Conservation (phyloP, 1,284 basidiomycete genomes). For the Xerocomus cyaneibrunnescens region DNA sequence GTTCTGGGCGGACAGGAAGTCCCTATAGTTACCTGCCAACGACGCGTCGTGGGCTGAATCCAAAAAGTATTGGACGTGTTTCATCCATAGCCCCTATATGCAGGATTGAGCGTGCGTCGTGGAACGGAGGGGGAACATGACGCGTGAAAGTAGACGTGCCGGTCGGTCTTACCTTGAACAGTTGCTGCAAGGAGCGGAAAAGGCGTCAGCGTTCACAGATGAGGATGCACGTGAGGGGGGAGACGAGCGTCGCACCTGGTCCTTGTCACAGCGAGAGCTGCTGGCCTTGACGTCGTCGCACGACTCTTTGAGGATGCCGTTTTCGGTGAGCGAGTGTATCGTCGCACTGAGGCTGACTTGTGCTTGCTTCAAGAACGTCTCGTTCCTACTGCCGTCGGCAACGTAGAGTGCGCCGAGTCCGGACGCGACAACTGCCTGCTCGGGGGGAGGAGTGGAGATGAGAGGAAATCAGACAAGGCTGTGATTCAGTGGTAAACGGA, state of each 20-base stretch:
- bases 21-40: constrained; percentile 39
- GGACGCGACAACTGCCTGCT: constrained; percentile 53
- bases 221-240: background rate
- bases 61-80: constrained; percentile 45
- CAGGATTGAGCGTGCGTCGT: too few species aligned
- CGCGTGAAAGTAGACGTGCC: background rate
- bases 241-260: constrained; percentile 40
- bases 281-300: constrained; percentile 47
- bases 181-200: constrained; percentile 36
- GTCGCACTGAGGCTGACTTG: constrained; percentile 54
- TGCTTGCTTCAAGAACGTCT: constrained; percentile 43
- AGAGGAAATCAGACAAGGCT: background rate
- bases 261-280: constrained; percentile 43
- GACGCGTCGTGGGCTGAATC: constrained; percentile 39
- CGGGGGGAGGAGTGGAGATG: too few species aligned
- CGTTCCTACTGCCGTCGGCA: constrained; percentile 39
- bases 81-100: constrained; percentile 40
- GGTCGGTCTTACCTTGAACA: constrained; percentile 41
- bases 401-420: constrained; percentile 46
- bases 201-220: constrained; percentile 4
- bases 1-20: constrained; percentile 41
- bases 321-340: constrained; percentile 40
- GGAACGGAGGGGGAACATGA: background rate
- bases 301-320: constrained; percentile 48
- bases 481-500: background rate